Percentiles rank a stretch among this genome's conserved stretches.
These are phyloP conservation scores for Aspergillus sp. DNA, from an alignment of 2,329 filamentous ascomycete genomes.

Conservation along the genomic window DNA sequence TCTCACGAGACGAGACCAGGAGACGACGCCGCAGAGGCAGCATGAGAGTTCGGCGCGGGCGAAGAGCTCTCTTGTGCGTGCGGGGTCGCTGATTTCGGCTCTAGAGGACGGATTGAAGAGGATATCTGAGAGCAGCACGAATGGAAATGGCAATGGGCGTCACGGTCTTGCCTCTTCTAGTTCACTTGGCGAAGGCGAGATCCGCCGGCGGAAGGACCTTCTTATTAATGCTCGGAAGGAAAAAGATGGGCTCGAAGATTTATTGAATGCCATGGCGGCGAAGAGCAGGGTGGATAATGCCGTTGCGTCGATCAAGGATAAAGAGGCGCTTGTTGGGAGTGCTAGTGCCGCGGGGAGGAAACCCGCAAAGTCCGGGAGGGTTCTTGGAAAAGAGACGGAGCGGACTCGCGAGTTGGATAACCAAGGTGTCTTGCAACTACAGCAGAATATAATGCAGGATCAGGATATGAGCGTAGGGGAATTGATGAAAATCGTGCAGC, in stretches of 20 bases:
- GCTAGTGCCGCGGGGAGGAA: conserved; percentile 21
- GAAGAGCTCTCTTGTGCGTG: conserved; percentile 59
- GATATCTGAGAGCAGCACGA: conserved; percentile 19
- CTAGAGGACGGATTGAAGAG: conserved; percentile 58
- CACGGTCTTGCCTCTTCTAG: conserved; percentile 13
- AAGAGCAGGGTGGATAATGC: conserved; percentile 48
- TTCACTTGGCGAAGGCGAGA: conserved; percentile 59
- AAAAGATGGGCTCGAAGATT: conserved; percentile 60
- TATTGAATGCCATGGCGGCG: conserved; percentile 59
- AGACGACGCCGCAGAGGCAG: conserved; percentile 58
- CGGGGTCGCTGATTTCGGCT: conserved; percentile 54
- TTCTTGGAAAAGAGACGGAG: conserved; percentile 59
- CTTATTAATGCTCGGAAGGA: conserved; percentile 60
- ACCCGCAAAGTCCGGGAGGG: conserved; percentile 46
- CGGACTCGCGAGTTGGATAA: conserved; percentile 64
- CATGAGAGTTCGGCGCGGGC: conserved; percentile 63
- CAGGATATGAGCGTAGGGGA: conserved; percentile 62
- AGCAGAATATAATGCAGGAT: conserved; percentile 61
- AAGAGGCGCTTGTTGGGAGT: conserved; percentile 40
- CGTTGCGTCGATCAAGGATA: conserved; percentile 49
- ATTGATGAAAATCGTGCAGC: conserved; percentile 57
- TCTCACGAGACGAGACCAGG: conserved; percentile 61
- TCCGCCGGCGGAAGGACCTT: conserved; percentile 59
- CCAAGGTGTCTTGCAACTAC: conserved; percentile 62
- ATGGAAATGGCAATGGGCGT: neutral